Evolutionary conservation across 768 basidiomycete genomes (phyloP), one percentile per base, ranked within the genome.

Genomic region (Serpula lacrymans): DNA sequence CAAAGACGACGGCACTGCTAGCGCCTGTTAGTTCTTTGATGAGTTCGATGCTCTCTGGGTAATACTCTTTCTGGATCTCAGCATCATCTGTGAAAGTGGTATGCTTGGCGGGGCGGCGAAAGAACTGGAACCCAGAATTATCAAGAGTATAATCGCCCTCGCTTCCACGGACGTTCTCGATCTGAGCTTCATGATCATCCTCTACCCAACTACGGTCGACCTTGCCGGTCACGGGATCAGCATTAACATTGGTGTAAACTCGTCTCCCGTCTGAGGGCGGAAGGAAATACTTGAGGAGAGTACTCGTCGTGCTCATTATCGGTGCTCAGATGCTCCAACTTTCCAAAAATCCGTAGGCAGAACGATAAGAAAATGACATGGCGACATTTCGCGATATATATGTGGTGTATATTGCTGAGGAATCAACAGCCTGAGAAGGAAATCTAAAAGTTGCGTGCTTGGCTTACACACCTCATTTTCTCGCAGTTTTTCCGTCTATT

Each of bases 11-110:
- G 25, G 57, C 56, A 13, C 52, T 56, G 34, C 46, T 61, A 13
- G 68, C 72, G 11, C 65, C 67, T 1, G 67, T 69, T 25, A 60
- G 30, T 27, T 57, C 51, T 55, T 70, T 70, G 27, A 71, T 47
- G 14, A 70, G 49, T 39, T 62, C 62, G 20, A 48, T 32, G 34
- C 60, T 62, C 50, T 74, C 71, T 0, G 59, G 54, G 38, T 70
- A 71, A 43, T 74, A 73, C 25, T 59, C 60, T 22, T 39, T 37
- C 37, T 62, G 44, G 38, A 73, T 64, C 38, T 57, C 67, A 11
- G 55, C 50, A 8, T 68, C 62, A 24, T 66, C 52, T 2, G 45
- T 31, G 49, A 74, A 74, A 22, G 45, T 41, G 3, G 50, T 47
- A 30, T 65, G 55, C 26, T 46, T 56, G 3, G 54, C 39, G 12